Percentiles rank a stretch among this genome's conserved stretches.
Conservation (phyloP, 73 alveolate genomes). For the Paramecium sonneborni region DNA sequence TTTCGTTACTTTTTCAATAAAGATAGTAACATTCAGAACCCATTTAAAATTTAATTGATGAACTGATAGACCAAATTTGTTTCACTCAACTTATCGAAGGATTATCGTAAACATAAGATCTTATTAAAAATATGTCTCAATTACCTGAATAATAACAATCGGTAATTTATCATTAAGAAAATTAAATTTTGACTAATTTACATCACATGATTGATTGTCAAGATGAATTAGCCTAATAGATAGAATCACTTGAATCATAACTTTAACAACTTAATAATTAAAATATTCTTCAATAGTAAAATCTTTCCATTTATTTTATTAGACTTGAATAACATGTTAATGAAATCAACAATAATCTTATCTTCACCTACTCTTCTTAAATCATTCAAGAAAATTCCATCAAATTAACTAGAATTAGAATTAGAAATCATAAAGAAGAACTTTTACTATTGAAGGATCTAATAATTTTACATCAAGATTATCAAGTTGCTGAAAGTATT, state of each 20-base stretch:
- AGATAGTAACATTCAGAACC: background rate
- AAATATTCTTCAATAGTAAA: background rate
- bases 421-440: background rate
- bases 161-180: background rate
- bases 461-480: background rate
- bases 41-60: constrained; percentile 14
- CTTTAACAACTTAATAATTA: background rate
- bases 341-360: background rate
- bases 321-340: background rate
- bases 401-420: background rate
- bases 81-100: background rate
- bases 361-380: background rate
- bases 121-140: background rate
- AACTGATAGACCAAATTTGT: constrained; percentile 10
- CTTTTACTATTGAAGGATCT: background rate
- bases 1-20: background rate
- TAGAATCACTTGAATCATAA: background rate
- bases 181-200: background rate
- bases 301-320: background rate
- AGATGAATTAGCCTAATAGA: background rate
- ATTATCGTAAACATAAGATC: background rate
- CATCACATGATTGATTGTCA: background rate
- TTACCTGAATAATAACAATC: background rate
- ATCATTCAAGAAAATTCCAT: background rate
- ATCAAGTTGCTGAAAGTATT: constrained; percentile 13